These are phyloP conservation scores for Coniochaeta sp. DNA, from an alignment of 2,329 filamentous ascomycete species.

Conservation along the genomic window DNA sequence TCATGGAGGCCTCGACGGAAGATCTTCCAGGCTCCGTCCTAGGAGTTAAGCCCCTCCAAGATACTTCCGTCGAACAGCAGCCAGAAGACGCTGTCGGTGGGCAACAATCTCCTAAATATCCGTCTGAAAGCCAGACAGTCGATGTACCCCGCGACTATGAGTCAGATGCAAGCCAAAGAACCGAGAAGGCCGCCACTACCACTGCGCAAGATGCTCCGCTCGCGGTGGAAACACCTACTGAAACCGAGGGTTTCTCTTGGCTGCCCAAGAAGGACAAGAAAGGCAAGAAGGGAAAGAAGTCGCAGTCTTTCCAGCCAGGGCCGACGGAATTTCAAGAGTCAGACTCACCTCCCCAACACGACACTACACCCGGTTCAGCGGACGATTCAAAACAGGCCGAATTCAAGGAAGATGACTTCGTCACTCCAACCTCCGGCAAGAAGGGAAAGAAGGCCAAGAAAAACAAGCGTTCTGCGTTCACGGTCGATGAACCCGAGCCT, in stretches of 20 bases:
- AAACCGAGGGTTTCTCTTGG: neutral
- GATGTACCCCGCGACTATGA: neutral
- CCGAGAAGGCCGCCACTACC: neutral
- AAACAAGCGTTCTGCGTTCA: neutral
- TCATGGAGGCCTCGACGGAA: conserved; percentile 1
- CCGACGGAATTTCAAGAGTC: neutral
- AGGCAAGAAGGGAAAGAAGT: conserved; percentile 19
- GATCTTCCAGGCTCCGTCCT: neutral
- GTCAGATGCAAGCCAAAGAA: neutral
- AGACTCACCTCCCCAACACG: neutral
- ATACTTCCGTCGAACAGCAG: neutral
- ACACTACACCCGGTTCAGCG: neutral
- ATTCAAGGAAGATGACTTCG: neutral
- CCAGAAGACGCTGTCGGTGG: neutral
- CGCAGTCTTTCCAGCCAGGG: conserved; percentile 8
- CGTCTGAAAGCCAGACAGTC: neutral
- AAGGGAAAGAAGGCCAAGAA: conserved; percentile 2
- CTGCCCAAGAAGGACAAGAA: conserved; percentile 10
- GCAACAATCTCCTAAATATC: neutral
- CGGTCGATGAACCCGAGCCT: neutral
- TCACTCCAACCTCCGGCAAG: neutral
- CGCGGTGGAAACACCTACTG: neutral
- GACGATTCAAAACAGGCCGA: neutral
- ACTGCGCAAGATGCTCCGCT: neutral
- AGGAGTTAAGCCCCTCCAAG: neutral